Evolutionary conservation across 2,329 filamentous ascomycete species (phyloP).

Genomic region (Hortaea sp.): DNA sequence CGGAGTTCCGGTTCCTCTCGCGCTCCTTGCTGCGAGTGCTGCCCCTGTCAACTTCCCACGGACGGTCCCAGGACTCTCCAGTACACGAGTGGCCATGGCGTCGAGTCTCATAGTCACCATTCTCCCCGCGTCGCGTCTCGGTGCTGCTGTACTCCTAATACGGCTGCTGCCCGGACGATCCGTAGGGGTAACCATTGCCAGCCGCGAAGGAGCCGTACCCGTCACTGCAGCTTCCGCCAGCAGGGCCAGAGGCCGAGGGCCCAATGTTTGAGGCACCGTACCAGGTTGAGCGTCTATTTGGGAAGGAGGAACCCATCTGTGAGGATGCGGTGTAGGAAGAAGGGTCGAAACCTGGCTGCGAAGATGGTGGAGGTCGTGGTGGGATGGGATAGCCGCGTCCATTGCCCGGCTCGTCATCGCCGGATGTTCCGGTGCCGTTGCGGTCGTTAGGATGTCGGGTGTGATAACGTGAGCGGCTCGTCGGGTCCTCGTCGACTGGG

Average conservation of each 20-base stretch:
- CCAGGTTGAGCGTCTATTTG: slow-evolving; percentile 1
- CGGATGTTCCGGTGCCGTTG: not conserved
- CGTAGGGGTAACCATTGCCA: slow-evolving; percentile 1
- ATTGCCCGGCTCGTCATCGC: not conserved
- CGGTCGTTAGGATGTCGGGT: not conserved
- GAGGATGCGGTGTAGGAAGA: not conserved
- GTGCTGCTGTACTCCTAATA: slow-evolving; percentile 1
- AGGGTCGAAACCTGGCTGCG: slow-evolving; percentile 1
- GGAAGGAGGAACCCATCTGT: slow-evolving; percentile 1
- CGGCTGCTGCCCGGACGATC: slow-evolving; percentile 1
- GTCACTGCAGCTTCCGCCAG: slow-evolving; percentile 1
- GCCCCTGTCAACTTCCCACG: not conserved
- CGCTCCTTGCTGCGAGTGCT: too few species aligned
- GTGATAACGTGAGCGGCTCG: not conserved
- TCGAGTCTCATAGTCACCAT: not conserved
- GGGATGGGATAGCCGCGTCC: slow-evolving; percentile 7
- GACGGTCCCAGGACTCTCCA: not conserved
- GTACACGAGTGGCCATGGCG: not conserved
- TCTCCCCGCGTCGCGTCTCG: not conserved
- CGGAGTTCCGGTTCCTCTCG: too few species aligned
- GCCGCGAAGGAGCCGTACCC: slow-evolving; percentile 5
- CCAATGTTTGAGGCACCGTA: not conserved
- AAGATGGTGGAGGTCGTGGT: slow-evolving; percentile 5
- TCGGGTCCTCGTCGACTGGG: slow-evolving; percentile 2
- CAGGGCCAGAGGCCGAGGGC: not conserved